Conservation (phyloP, 345 rosid genomes). For the Tarenaya hassleriana region DNA sequence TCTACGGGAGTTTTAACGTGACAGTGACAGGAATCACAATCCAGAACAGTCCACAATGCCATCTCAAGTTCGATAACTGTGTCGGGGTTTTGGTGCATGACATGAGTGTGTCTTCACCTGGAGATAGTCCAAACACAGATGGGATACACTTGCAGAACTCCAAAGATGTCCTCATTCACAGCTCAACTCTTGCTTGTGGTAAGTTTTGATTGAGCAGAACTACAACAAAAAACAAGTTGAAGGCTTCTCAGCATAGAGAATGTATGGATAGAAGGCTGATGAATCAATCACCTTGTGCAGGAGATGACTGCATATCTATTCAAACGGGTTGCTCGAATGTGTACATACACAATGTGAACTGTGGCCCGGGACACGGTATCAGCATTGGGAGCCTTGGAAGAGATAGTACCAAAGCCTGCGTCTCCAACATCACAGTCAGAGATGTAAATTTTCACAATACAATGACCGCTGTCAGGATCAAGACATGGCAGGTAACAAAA, state of each 20-base stretch:
- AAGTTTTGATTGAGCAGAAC: constrained; percentile 14
- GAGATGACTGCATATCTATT: constrained; percentile 89
- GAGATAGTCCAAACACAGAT: constrained; percentile 95
- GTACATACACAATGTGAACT: constrained; percentile 69
- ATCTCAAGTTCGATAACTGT: constrained; percentile 94
- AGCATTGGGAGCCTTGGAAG: constrained; percentile 92
- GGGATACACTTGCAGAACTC: constrained; percentile 93
- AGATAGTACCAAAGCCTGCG: constrained; percentile 81
- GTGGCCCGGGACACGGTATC: constrained; percentile 98
- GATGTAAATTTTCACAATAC: constrained; percentile 76
- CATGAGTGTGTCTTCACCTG: constrained; percentile 59
- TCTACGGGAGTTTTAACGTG: constrained; percentile 85
- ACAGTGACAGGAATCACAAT: constrained; percentile 86
- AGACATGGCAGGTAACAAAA: constrained; percentile 91
- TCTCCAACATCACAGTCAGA: constrained; percentile 79
- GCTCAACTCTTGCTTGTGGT: constrained; percentile 76
- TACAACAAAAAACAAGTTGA: background rate
- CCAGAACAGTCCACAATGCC: constrained; percentile 95
- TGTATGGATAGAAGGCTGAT: no score
- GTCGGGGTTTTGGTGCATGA: constrained; percentile 76
- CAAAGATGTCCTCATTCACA: constrained; percentile 69
- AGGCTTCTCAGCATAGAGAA: background rate
- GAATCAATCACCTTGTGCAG: constrained; percentile 41
- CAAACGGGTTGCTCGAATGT: constrained; percentile 92
- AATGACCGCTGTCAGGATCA: constrained; percentile 86